Percentiles rank a stretch among this genome's conserved stretches.
Evolutionary conservation across 148 eudicot species (phyloP).

Genomic region (Agrostemma githago): DNA sequence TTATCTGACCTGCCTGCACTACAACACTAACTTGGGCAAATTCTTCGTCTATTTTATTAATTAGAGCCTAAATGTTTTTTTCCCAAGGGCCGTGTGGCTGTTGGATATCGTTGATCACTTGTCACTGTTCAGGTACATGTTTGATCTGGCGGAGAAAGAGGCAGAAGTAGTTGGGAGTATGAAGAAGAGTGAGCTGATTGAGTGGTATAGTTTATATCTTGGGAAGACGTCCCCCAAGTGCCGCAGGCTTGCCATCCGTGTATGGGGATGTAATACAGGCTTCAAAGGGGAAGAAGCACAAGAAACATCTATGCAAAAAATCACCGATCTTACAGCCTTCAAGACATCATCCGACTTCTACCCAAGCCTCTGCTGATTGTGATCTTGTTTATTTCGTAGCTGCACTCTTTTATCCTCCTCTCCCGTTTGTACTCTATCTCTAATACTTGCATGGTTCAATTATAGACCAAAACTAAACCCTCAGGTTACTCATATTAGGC

Average conservation of each 20-base stretch:
- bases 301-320: constrained; percentile 33
- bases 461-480: neutral
- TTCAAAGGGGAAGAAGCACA: constrained; percentile 37
- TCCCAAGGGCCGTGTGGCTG: neutral
- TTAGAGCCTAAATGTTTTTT: neutral
- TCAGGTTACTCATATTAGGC: neutral
- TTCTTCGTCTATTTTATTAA: neutral
- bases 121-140: constrained; percentile 64
- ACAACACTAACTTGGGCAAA: neutral
- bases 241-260: constrained; percentile 69
- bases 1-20: neutral
- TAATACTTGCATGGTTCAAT: neutral
- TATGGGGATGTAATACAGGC: constrained; percentile 88
- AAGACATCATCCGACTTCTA: constrained; percentile 58
- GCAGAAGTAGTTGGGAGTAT: constrained; percentile 51
- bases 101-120: constrained; percentile 1
- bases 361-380: constrained; percentile 55
- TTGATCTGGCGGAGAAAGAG: constrained; percentile 74
- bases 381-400: neutral
- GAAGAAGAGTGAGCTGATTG: constrained; percentile 48
- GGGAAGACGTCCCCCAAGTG: constrained; percentile 56
- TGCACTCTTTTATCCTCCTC: neutral
- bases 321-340: constrained; percentile 47
- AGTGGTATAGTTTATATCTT: constrained; percentile 68
- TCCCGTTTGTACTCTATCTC: neutral